Percentiles rank a stretch among this genome's conserved stretches.
Evolutionary conservation across 306 rosid species (phyloP).

Genomic region (Vachellia pachyceras): DNA sequence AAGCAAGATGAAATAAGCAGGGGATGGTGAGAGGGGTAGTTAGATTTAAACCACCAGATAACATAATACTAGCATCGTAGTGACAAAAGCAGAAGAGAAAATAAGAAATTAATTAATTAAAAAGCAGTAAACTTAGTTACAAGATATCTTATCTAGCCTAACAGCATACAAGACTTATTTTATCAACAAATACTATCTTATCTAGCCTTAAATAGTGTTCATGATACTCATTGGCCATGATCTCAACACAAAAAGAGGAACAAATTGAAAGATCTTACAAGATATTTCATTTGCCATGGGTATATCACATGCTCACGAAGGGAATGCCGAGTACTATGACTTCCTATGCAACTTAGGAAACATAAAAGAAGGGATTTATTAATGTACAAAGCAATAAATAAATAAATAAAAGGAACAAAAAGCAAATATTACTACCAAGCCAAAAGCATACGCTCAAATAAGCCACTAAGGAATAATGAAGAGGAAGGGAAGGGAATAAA

Average conservation of each 20-base stretch:
- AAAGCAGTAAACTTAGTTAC: neutral
- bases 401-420: neutral
- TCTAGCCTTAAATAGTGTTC: neutral
- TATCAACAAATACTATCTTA: neutral
- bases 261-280: neutral
- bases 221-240: conserved; percentile 11
- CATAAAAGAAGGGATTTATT: neutral
- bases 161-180: neutral
- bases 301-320: conserved; percentile 29
- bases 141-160: no score
- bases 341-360: conserved; percentile 10
- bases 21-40: neutral
- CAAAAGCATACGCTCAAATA: neutral
- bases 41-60: conserved; percentile 1
- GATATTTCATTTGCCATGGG: neutral
- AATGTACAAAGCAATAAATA: neutral
- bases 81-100: conserved; percentile 18
- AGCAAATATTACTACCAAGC: neutral
- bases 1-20: neutral
- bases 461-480: neutral
- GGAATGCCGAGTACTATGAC: conserved; percentile 8
- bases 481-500: neutral
- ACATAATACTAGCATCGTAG: conserved; percentile 17
- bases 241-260: conserved; percentile 19
- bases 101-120: conserved; percentile 12